phyloP scores from a whole-genome alignment of 768 basidiomycete species.

The Suillus brevipes region DNA sequence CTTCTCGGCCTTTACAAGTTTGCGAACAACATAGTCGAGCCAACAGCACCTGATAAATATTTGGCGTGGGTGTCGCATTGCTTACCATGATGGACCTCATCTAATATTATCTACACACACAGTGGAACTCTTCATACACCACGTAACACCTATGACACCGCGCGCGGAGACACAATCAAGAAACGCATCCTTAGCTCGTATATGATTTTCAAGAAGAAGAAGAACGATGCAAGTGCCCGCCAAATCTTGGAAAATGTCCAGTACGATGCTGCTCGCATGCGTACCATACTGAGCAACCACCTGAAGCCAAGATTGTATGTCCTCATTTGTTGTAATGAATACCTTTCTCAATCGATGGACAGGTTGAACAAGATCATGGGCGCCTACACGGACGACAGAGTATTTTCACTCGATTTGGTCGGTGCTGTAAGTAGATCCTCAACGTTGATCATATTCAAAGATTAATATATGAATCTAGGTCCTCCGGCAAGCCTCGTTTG shows the following conservation, averaged over 20 bases:
- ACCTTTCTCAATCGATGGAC: background rate
- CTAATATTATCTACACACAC: background rate
- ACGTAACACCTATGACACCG: constrained; percentile 12
- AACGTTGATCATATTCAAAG: background rate
- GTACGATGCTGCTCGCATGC: constrained; percentile 13
- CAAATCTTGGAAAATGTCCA: constrained; percentile 9
- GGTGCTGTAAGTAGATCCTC: constrained; percentile 44
- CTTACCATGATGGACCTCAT: background rate
- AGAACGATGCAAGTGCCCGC: background rate
- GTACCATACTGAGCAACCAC: background rate
- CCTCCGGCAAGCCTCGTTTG: constrained; percentile 55
- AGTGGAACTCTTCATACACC: constrained; percentile 38
- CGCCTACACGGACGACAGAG: constrained; percentile 50
- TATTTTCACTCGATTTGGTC: constrained; percentile 55
- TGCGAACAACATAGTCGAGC: constrained; percentile 32
- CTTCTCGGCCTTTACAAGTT: constrained; percentile 40
- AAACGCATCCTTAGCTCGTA: constrained; percentile 9
- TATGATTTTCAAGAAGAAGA: background rate
- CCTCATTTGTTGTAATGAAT: background rate
- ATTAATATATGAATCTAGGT: constrained; percentile 33
- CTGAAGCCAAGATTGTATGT: constrained; percentile 27
- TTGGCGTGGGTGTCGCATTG: constrained; percentile 32
- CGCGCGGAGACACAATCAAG: constrained; percentile 27
- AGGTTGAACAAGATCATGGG: constrained; percentile 41
- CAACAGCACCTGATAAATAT: constrained; percentile 14